Evolutionary conservation across 306 rosid species (phyloP).

Genomic region (Fragaria vesca): DNA sequence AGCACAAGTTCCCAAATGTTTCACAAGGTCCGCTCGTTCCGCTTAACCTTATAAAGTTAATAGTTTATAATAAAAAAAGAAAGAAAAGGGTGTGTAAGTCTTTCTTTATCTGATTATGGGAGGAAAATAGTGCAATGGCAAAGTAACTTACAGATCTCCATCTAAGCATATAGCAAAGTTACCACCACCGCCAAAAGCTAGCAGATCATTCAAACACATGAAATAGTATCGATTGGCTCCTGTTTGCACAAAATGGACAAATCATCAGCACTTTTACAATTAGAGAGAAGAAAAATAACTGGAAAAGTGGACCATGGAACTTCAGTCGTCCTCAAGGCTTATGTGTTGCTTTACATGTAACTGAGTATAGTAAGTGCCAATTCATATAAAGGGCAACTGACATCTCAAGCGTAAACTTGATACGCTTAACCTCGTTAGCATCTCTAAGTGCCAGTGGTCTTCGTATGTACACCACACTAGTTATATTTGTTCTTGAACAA

Average conservation of each 20-base stretch:
- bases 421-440: neutral
- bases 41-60: conserved; percentile 53
- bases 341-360: neutral
- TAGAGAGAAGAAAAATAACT: neutral
- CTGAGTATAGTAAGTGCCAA: neutral
- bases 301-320: neutral
- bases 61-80: conserved; percentile 19
- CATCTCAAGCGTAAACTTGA: neutral
- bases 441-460: neutral
- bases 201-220: conserved; percentile 69
- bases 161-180: conserved; percentile 79
- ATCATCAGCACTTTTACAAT: neutral
- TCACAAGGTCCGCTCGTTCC: conserved; percentile 92
- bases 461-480: neutral
- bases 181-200: conserved; percentile 95
- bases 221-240: conserved; percentile 84
- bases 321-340: neutral
- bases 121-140: neutral
- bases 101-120: neutral
- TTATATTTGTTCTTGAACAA: neutral
- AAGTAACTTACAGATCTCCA: conserved; percentile 81
- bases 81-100: conserved; percentile 18
- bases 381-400: neutral
- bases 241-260: conserved; percentile 21
- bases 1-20: conserved; percentile 79